These are phyloP conservation scores for Calcarisporium arbuscula DNA, from an alignment of 2,329 filamentous ascomycete genomes.

Conservation along the genomic window DNA sequence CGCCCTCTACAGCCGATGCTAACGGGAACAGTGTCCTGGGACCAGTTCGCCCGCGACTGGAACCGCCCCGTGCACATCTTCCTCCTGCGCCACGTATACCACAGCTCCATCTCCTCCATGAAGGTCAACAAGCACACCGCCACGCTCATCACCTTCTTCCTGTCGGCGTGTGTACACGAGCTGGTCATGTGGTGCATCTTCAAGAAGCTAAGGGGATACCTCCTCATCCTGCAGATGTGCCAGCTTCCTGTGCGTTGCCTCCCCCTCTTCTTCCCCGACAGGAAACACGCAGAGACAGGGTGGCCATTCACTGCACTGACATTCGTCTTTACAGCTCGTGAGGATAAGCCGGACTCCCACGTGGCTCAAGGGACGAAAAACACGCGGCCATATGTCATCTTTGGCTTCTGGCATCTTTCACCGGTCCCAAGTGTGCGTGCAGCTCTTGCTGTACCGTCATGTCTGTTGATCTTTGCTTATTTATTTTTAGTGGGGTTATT, in stretches of 20 bases:
- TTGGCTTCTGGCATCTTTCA: slow-evolving; percentile 73
- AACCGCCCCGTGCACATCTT: slow-evolving; percentile 73
- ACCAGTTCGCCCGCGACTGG: slow-evolving; percentile 76
- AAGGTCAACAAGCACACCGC: slow-evolving; percentile 64
- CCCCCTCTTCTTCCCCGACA: not conserved
- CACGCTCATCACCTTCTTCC: slow-evolving; percentile 68
- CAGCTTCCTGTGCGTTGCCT: slow-evolving; percentile 54
- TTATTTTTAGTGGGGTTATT: no score
- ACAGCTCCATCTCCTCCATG: slow-evolving; percentile 68
- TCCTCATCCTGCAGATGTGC: slow-evolving; percentile 66
- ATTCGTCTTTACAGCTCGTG: slow-evolving; percentile 57
- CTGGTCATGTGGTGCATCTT: slow-evolving; percentile 77
- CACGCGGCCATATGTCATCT: slow-evolving; percentile 69
- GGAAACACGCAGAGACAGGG: no score
- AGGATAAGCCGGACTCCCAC: slow-evolving; percentile 59
- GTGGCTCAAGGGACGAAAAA: slow-evolving; percentile 55
- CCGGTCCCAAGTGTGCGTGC: slow-evolving; percentile 63
- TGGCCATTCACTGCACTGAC: no score
- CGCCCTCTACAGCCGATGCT: no score
- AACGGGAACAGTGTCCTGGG: slow-evolving; percentile 48
- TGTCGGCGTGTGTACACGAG: slow-evolving; percentile 67
- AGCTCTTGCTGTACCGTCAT: no score
- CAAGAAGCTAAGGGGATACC: slow-evolving; percentile 68
- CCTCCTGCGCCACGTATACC: slow-evolving; percentile 71
- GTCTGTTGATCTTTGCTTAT: no score